Conservation (phyloP, 2,329 filamentous ascomycete genomes). For the Tolypocladium nubicola region DNA sequence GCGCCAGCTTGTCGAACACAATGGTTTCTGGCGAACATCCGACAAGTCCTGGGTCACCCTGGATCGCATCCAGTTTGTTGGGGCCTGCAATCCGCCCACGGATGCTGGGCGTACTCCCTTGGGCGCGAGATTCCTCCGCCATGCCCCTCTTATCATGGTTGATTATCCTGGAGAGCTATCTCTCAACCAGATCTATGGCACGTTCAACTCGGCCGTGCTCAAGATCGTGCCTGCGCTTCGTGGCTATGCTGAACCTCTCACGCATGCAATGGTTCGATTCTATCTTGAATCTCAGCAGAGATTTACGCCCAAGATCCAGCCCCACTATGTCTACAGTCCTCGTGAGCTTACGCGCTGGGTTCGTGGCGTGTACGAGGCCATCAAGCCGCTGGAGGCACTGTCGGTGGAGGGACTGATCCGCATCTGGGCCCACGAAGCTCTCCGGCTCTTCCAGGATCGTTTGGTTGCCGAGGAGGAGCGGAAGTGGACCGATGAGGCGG, state of each 20-base stretch:
- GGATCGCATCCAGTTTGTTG: constrained; percentile 97
- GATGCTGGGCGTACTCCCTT: constrained; percentile 94
- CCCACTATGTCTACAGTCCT: constrained; percentile 98
- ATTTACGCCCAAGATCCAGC: constrained; percentile 94
- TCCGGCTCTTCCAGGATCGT: constrained; percentile 94
- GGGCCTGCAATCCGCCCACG: constrained; percentile 95
- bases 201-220: constrained; percentile 90
- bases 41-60: constrained; percentile 98
- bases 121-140: constrained; percentile 85
- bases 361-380: constrained; percentile 92
- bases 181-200: constrained; percentile 94
- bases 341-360: constrained; percentile 98
- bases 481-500: constrained; percentile 85
- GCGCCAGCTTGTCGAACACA: constrained; percentile 94
- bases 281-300: constrained; percentile 89
- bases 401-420: constrained; percentile 85
- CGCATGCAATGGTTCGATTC: constrained; percentile 94
- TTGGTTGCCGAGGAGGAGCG: constrained; percentile 90
- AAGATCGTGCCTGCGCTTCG: constrained; percentile 95
- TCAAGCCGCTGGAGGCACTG: constrained; percentile 79
- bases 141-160: constrained; percentile 98
- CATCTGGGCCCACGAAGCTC: constrained; percentile 96
- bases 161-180: constrained; percentile 96
- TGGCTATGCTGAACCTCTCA: constrained; percentile 88
- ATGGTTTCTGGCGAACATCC: constrained; percentile 95